Percentiles rank a stretch among this genome's conserved stretches.
These are phyloP conservation scores for Phytophthora pistaciae DNA, from an alignment of 352 stramenopile genomes.

Conservation along the genomic window DNA sequence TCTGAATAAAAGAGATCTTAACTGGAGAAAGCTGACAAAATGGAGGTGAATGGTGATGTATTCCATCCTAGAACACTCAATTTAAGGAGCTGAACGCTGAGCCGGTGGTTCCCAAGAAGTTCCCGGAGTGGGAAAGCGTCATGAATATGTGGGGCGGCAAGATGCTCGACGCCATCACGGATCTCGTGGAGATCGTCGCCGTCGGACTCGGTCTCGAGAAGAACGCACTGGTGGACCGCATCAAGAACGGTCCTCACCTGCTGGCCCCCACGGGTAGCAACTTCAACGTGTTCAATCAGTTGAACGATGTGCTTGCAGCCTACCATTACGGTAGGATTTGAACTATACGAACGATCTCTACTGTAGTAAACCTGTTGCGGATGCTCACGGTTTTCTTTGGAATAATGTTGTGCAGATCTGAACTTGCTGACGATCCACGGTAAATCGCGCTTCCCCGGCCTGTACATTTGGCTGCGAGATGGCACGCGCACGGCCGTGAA, in stretches of 20 bases:
- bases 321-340: constrained; percentile 87
- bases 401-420: constrained; percentile 64
- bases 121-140: constrained; percentile 87
- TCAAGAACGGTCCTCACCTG: constrained; percentile 90
- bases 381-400: constrained; percentile 10
- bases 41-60: not conserved
- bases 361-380: not conserved
- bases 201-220: constrained; percentile 88
- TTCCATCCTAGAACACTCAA: constrained; percentile 56
- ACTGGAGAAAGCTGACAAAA: not conserved
- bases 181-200: constrained; percentile 90
- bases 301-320: constrained; percentile 90
- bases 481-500: constrained; percentile 85
- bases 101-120: constrained; percentile 84
- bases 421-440: constrained; percentile 95
- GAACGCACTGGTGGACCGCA: constrained; percentile 76
- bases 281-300: constrained; percentile 81
- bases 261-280: constrained; percentile 92
- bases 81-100: constrained; percentile 91
- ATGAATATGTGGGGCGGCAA: constrained; percentile 95
- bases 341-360: not conserved
- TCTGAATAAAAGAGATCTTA: not conserved
- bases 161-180: constrained; percentile 83
- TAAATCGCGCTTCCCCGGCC: constrained; percentile 91
- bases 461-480: constrained; percentile 93